Percentiles rank a stretch among this genome's conserved stretches.
These are phyloP conservation scores for Candida chilensis DNA, from an alignment of 805 yeast species.

Conservation along the genomic window DNA sequence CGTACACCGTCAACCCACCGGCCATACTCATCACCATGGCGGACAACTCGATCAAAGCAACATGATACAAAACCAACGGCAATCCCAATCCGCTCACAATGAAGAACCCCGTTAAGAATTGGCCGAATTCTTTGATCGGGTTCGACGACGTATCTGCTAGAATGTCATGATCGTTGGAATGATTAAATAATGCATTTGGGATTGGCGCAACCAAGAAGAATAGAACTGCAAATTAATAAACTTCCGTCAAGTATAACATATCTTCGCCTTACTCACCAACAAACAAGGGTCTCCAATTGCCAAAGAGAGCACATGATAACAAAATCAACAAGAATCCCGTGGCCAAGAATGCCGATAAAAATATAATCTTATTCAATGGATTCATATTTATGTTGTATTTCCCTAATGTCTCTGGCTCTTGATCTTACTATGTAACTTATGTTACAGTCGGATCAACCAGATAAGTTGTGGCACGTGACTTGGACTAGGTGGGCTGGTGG, in stretches of 20 bases:
- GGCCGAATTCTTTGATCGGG: slow-evolving; percentile 9
- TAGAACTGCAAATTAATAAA: slow-evolving; percentile 7
- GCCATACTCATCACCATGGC: slow-evolving; percentile 6
- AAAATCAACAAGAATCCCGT: slow-evolving; percentile 32
- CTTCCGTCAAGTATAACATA: neutral
- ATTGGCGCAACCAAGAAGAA: slow-evolving; percentile 22
- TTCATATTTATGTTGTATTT: too few relatives aligned
- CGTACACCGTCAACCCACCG: slow-evolving; percentile 1
- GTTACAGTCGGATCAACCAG: too few relatives aligned
- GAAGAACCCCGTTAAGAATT: slow-evolving; percentile 19
- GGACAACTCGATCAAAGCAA: slow-evolving; percentile 11
- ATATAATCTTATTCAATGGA: slow-evolving; percentile 35
- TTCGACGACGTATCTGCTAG: slow-evolving; percentile 8
- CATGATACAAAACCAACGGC: slow-evolving; percentile 19
- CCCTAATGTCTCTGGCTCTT: too few relatives aligned
- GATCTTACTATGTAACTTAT: too few relatives aligned
- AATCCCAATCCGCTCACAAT: slow-evolving; percentile 19
- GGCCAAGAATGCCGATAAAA: slow-evolving; percentile 34
- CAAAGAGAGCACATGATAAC: slow-evolving; percentile 34
- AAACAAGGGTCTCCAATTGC: slow-evolving; percentile 26
- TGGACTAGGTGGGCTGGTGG: too few relatives aligned
- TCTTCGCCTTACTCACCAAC: slow-evolving; percentile 1
- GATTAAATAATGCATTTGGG: slow-evolving; percentile 17
- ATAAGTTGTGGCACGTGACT: too few relatives aligned
- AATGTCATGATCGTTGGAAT: slow-evolving; percentile 12